phyloP scores from a whole-genome alignment of 2,329 filamentous ascomycete species.

The Colletotrichum godetiae region DNA sequence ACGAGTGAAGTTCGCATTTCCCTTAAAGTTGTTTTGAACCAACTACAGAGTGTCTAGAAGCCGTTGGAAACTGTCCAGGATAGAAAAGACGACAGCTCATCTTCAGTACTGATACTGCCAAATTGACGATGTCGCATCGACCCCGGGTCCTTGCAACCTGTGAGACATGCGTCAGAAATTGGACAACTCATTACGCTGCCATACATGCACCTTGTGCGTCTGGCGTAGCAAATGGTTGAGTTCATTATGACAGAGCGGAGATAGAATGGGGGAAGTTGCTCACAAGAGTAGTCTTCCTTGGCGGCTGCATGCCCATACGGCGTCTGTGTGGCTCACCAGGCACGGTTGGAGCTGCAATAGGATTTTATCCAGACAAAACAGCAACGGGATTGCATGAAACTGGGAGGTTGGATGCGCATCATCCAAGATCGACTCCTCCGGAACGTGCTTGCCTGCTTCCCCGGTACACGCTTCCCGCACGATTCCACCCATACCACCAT shows the following conservation, averaged over 20 bases:
- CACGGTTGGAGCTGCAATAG: slow-evolving; percentile 31
- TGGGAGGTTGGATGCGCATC: slow-evolving; percentile 47
- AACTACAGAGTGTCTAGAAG: neutral
- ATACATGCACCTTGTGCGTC: slow-evolving; percentile 32
- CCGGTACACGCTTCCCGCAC: slow-evolving; percentile 52
- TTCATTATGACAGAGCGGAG: slow-evolving; percentile 26
- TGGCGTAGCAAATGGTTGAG: slow-evolving; percentile 19
- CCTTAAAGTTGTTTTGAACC: neutral
- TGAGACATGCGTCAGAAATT: slow-evolving; percentile 37
- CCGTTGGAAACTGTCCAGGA: neutral
- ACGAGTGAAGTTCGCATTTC: neutral
- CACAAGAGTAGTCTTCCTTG: slow-evolving; percentile 22
- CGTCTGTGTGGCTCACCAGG: slow-evolving; percentile 13
- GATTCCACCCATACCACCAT: slow-evolving; percentile 44
- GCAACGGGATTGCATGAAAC: slow-evolving; percentile 45
- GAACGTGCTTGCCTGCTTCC: slow-evolving; percentile 51
- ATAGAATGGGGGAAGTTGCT: slow-evolving; percentile 29
- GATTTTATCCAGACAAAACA: slow-evolving; percentile 43
- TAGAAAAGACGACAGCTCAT: slow-evolving; percentile 27
- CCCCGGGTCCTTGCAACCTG: slow-evolving; percentile 33
- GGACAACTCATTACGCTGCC: slow-evolving; percentile 35
- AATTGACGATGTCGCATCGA: slow-evolving; percentile 32
- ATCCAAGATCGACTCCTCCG: slow-evolving; percentile 51
- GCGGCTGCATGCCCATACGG: slow-evolving; percentile 9
- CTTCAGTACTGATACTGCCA: slow-evolving; percentile 11